Evolutionary conservation across 2,329 filamentous ascomycete genomes (phyloP), one percentile per base, ranked within the genome.

Genomic region (Colletotrichum endophyticum): DNA sequence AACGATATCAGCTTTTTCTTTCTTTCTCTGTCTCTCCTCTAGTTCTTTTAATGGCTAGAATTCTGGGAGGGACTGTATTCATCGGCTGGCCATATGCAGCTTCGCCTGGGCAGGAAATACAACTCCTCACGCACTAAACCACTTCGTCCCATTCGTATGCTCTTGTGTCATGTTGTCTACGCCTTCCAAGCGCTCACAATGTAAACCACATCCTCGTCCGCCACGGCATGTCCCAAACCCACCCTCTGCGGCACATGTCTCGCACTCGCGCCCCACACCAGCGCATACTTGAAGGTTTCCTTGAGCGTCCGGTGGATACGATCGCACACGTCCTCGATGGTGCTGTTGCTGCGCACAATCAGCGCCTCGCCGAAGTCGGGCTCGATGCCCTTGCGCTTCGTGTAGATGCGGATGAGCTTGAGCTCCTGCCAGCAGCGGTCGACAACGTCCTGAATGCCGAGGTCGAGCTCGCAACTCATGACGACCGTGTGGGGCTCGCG

Each of bases 211-310:
- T 94, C 92, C 83, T 94, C 92, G 78, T 94, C 92, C 3, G 89
- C 86, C 61, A 99, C 96, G 15, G 92, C 82, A 88, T 99, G 97
- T 8, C 92, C 89, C 81, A 99, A 85, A 2, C 97, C 98, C 49
- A 98, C 96, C 78, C 97, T 90, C 88, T 99, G 97, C 44, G 98
- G 97, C 44, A 99, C 90, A 88, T 99, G 98, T 81, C 95, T 93
- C 44, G 97, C 97, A 85, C 96, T 99, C 22, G 96, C 96, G 6
- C 97, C 97, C 98, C 98, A 99, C 0, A 99, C 97, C 79, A 99
- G 87, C 5, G 97, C 98, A 87, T 99, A 98, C 89, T 99, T 99
- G 91, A 99, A 99, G 6, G 96, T 98, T 78, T 99, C 98, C 91
- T 99, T 99, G 79, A 99, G 88, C 30, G 93, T 97, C 78, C 97